phyloP scores from a whole-genome alignment of 352 stramenopile species.

The Phytophthora macrochlamydospora region DNA sequence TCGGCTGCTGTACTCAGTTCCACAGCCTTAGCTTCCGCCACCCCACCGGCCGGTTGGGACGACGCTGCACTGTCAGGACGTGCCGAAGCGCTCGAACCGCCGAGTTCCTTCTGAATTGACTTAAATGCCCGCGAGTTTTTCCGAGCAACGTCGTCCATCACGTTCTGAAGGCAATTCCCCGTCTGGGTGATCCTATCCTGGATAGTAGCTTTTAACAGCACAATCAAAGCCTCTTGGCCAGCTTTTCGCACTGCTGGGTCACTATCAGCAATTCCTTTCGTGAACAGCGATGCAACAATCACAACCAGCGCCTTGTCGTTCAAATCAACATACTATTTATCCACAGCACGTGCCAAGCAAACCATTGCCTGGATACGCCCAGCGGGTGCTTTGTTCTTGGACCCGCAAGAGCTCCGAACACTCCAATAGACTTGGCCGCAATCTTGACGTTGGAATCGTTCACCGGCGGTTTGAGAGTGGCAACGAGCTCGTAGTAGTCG shows the following conservation, averaged over 20 bases:
- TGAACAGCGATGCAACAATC: conserved; percentile 69
- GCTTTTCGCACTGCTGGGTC: conserved; percentile 84
- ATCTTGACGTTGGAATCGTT: conserved; percentile 91
- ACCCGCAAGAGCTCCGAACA: conserved; percentile 71
- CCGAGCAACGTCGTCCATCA: conserved; percentile 66
- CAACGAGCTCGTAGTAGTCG: conserved; percentile 88
- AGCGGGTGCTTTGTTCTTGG: conserved; percentile 85
- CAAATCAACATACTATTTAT: conserved; percentile 72
- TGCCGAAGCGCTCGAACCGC: conserved; percentile 24
- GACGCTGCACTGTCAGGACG: conserved; percentile 30
- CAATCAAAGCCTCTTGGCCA: conserved; percentile 66
- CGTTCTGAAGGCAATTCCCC: conserved; percentile 53
- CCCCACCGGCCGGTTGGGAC: conserved; percentile 31
- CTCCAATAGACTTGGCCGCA: conserved; percentile 84
- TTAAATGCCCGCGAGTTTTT: conserved; percentile 84
- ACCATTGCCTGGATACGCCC: conserved; percentile 75
- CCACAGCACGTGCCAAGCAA: conserved; percentile 72
- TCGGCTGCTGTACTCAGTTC: conserved; percentile 47
- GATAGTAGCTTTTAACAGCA: conserved; percentile 64
- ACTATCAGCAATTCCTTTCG: conserved; percentile 69
- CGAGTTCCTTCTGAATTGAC: conserved; percentile 60
- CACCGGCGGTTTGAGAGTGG: conserved; percentile 75
- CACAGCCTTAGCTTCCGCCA: conserved; percentile 32
- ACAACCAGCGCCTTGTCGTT: conserved; percentile 66
- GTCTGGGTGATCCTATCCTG: conserved; percentile 53